These are phyloP conservation scores for Quercus ilex DNA, from an alignment of 306 rosid genomes.

Conservation along the genomic window DNA sequence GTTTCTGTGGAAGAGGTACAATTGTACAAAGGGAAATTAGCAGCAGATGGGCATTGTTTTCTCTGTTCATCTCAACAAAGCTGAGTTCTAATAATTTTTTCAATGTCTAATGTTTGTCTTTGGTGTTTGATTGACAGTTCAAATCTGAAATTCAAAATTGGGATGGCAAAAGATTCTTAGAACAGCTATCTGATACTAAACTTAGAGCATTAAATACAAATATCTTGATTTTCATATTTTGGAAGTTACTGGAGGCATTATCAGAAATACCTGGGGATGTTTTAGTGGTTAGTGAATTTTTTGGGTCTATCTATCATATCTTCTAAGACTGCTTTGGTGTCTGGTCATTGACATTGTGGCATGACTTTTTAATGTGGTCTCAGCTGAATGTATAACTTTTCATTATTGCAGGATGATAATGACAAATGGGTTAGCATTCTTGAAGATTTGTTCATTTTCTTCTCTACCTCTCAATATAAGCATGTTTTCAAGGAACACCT, in stretches of 20 bases:
- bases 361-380: conserved; percentile 5
- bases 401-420: conserved; percentile 58
- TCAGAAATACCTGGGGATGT: conserved; percentile 44
- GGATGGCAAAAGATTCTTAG: conserved; percentile 64
- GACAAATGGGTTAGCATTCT: conserved; percentile 56
- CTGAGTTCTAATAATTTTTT: background rate
- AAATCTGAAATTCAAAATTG: conserved; percentile 51
- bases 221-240: conserved; percentile 62
- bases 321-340: conserved; percentile 6
- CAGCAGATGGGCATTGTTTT: background rate
- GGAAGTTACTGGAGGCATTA: conserved; percentile 62
- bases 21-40: background rate
- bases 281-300: conserved; percentile 49
- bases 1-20: conserved; percentile 56
- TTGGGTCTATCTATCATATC: conserved; percentile 11
- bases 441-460: conserved; percentile 63
- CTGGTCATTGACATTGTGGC: background rate
- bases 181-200: conserved; percentile 41
- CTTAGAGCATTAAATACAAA: conserved; percentile 44
- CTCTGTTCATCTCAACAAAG: conserved; percentile 1
- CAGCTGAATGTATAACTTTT: conserved; percentile 11
- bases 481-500: conserved; percentile 64
- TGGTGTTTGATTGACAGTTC: conserved; percentile 48
- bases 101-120: background rate
- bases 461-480: conserved; percentile 61